These are phyloP conservation scores for Chamaecyparis obtusa DNA, from an alignment of 75 land plant species.

Conservation along the genomic window DNA sequence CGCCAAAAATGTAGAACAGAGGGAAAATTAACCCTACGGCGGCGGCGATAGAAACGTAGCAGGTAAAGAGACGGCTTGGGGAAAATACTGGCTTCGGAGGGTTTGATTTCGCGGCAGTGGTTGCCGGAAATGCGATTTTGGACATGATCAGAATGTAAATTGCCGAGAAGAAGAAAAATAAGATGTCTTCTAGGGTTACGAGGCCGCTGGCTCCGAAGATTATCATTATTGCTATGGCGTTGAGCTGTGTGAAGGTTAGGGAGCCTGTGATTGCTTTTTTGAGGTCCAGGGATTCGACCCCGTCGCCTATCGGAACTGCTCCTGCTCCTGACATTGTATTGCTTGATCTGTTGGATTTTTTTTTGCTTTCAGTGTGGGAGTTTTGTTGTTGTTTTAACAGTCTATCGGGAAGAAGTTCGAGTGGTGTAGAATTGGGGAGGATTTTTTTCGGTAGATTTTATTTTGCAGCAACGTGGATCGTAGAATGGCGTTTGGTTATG, in stretches of 20 bases:
- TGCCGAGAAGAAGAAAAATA: slow-evolving; percentile 51
- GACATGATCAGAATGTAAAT: slow-evolving; percentile 60
- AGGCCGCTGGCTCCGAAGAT: slow-evolving; percentile 56
- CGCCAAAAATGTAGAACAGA: slow-evolving; percentile 50
- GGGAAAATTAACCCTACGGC: slow-evolving; percentile 70
- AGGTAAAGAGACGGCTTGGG: slow-evolving; percentile 15
- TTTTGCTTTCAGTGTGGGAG: too few relatives aligned
- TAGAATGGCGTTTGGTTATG: too few relatives aligned
- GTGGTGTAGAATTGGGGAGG: too few relatives aligned
- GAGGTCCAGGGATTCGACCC: background rate
- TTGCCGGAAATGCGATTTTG: slow-evolving; percentile 44
- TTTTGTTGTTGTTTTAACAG: slow-evolving; percentile 50
- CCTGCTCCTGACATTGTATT: slow-evolving; percentile 1
- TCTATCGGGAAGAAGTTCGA: too few relatives aligned
- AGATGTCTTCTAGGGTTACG: slow-evolving; percentile 39
- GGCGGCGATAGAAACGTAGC: slow-evolving; percentile 43
- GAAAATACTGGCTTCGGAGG: slow-evolving; percentile 20
- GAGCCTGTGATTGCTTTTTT: too few relatives aligned
- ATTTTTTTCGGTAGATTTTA: too few relatives aligned
- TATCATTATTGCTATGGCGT: slow-evolving; percentile 39
- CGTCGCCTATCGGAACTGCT: background rate
- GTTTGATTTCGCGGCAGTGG: background rate
- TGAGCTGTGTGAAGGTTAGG: slow-evolving; percentile 48
- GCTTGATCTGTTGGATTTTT: background rate
- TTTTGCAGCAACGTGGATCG: too few relatives aligned